phyloP scores from a whole-genome alignment of 2,329 filamentous ascomycete species.

The Tolypocladium capitatum region DNA sequence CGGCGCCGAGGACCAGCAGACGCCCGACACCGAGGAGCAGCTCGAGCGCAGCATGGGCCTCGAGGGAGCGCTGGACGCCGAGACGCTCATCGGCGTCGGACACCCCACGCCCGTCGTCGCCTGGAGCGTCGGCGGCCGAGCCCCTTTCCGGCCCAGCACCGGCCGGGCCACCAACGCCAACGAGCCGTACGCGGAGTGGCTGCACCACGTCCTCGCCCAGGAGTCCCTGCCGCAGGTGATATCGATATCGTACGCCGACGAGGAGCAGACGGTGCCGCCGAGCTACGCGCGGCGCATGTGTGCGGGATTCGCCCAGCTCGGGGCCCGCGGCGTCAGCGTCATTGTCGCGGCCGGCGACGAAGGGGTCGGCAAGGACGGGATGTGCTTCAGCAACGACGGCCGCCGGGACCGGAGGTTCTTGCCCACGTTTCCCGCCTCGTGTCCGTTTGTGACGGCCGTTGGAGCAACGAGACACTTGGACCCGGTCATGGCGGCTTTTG shows the following conservation, averaged over 20 bases:
- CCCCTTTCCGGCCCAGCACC: constrained; percentile 1
- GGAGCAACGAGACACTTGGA: constrained; percentile 17
- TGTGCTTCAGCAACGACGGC: constrained; percentile 1
- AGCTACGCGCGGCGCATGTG: constrained; percentile 46
- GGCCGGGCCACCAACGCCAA: constrained; percentile 31
- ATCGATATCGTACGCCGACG: constrained; percentile 53
- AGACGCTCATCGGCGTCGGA: constrained; percentile 2
- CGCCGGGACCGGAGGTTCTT: constrained; percentile 22
- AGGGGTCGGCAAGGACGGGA: background rate
- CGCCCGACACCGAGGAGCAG: too few relatives aligned
- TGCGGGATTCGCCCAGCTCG: constrained; percentile 48
- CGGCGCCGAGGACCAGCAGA: too few relatives aligned
- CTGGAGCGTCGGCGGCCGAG: constrained; percentile 1
- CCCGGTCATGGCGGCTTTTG: constrained; percentile 37
- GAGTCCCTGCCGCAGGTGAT: constrained; percentile 45
- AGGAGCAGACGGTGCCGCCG: constrained; percentile 47
- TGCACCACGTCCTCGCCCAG: constrained; percentile 42
- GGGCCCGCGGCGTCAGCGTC: constrained; percentile 47
- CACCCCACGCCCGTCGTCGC: constrained; percentile 1
- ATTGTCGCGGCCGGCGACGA: constrained; percentile 48
- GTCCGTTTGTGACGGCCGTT: constrained; percentile 27
- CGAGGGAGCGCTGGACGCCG: background rate
- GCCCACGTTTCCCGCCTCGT: constrained; percentile 14
- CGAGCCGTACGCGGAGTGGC: constrained; percentile 55
- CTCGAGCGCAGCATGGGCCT: too few relatives aligned